Conservation (phyloP, 2,329 filamentous ascomycete species). For the Fusarium sp. region DNA sequence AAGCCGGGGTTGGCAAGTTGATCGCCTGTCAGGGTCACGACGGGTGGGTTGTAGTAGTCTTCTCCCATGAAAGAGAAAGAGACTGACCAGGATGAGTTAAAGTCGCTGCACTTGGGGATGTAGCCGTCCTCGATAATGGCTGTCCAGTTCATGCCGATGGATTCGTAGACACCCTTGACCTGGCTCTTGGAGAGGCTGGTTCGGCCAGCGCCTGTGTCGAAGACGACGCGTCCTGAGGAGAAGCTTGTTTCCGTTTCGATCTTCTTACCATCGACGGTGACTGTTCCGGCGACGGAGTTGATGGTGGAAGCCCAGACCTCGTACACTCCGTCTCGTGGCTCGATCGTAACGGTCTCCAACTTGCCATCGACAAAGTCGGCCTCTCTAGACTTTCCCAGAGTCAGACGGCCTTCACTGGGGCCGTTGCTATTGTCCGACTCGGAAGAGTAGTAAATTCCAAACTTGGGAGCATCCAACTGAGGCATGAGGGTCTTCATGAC, state of each 20-base stretch:
- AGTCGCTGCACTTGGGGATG: slow-evolving; percentile 55
- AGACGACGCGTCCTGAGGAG: slow-evolving; percentile 46
- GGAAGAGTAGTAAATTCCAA: slow-evolving; percentile 52
- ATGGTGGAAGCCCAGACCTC: slow-evolving; percentile 53
- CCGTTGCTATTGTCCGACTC: slow-evolving; percentile 9
- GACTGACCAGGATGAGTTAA: slow-evolving; percentile 55
- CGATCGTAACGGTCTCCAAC: slow-evolving; percentile 40
- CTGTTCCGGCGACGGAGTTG: slow-evolving; percentile 12
- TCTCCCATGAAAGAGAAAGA: slow-evolving; percentile 47
- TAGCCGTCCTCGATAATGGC: slow-evolving; percentile 49
- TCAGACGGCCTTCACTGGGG: slow-evolving; percentile 42
- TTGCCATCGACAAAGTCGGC: slow-evolving; percentile 50
- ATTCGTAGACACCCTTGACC: slow-evolving; percentile 51
- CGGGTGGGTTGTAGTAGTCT: slow-evolving; percentile 26
- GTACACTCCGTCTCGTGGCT: slow-evolving; percentile 36
- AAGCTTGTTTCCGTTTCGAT: slow-evolving; percentile 18
- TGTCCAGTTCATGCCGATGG: slow-evolving; percentile 56
- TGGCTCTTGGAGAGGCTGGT: slow-evolving; percentile 48
- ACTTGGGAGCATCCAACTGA: slow-evolving; percentile 51
- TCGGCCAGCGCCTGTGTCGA: slow-evolving; percentile 53
- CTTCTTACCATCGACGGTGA: slow-evolving; percentile 40
- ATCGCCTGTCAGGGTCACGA: slow-evolving; percentile 53
- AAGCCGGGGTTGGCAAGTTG: slow-evolving; percentile 53
- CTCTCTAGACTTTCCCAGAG: slow-evolving; percentile 53
- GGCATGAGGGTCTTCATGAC: slow-evolving; percentile 53